Conservation (phyloP, 2,329 filamentous ascomycete species). For the Alternaria ventricosa region DNA sequence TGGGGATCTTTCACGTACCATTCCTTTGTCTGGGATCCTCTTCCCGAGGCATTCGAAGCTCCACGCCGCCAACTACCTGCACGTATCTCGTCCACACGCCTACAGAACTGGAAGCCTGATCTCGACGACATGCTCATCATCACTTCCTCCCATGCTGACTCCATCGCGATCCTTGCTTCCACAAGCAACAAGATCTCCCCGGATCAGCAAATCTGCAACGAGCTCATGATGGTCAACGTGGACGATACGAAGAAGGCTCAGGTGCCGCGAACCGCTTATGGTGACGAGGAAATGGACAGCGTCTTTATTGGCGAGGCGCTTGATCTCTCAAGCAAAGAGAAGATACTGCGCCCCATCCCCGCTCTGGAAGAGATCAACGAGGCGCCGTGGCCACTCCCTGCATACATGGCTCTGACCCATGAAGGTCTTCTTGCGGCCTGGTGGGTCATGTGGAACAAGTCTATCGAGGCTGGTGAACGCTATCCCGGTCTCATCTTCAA, state of each 20-base stretch:
- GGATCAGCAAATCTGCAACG: conserved; percentile 66
- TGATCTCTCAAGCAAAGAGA: conserved; percentile 84
- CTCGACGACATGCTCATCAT: conserved; percentile 83
- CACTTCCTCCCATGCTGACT: conserved; percentile 78
- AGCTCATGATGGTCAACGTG: conserved; percentile 76
- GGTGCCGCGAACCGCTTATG: conserved; percentile 53
- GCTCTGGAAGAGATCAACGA: conserved; percentile 78
- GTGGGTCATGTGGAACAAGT: conserved; percentile 92
- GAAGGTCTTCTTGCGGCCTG: conserved; percentile 84
- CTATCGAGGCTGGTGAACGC: conserved; percentile 73
- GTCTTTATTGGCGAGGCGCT: conserved; percentile 79
- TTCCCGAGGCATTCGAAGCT: conserved; percentile 49
- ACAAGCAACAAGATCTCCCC: conserved; percentile 71
- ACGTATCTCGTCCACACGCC: conserved; percentile 77
- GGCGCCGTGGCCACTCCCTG: conserved; percentile 81
- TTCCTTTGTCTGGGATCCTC: conserved; percentile 66
- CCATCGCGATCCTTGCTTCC: conserved; percentile 79
- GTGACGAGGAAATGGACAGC: conserved; percentile 66
- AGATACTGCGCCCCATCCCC: conserved; percentile 77
- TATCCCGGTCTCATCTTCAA: conserved; percentile 72
- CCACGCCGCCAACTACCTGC: conserved; percentile 66
- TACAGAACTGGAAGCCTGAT: conserved; percentile 81
- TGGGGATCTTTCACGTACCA: conserved; percentile 71
- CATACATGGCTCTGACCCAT: conserved; percentile 83
- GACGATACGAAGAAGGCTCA: conserved; percentile 78